Evolutionary conservation across 352 stramenopile genomes (phyloP), one percentile per base, ranked within the genome.

Genomic region (Phytophthora hybrid): DNA sequence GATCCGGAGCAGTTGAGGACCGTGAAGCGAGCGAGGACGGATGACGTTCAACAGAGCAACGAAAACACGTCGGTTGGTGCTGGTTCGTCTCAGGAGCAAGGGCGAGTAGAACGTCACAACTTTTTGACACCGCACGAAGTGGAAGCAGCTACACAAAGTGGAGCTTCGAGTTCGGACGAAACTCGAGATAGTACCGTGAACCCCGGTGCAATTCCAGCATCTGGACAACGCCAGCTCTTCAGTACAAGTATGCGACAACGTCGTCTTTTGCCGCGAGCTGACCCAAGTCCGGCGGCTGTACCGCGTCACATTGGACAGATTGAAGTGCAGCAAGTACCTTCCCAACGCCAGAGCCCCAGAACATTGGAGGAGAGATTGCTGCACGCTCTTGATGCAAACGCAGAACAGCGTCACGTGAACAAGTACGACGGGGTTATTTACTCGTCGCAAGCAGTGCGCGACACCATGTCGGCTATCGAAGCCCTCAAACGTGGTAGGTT

Each of bases 381-480:
- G 18, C 41, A 57, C 6, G 2, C 56, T 65, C 7, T 63, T 21
- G 54, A 69, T 13, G 19, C n/a, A 1, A 21, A 34, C 29, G 7
- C 13, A 1, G 51, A 68, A 14, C 37, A 29, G 9, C 51, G 21
- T 51, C 60, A 26, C 34, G 53, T 55, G 19, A 69, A 60, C 52
- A 31, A 34, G 18, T 74, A 58, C 21, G 66, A 74, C 9, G 53
- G 53, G 29, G 60, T 74, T 18, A 74, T 70, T 29, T 64, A 65
- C 44, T 69, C 67, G 5, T 69, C 67, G 4, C 67, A 74, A 60
- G 67, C 60, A 39, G 59, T 74, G 44, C 67, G 67, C 5, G 67
- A 74, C 21, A 56, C 67, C 14, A 74, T 70, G 67, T 55, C 59
- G 2, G 67, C 67, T 26, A 61, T 74, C 19, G 61, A 69, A 44